These are phyloP conservation scores for Aphanoascus verrucosus DNA, from an alignment of 2,329 filamentous ascomycete species.

Conservation along the genomic window DNA sequence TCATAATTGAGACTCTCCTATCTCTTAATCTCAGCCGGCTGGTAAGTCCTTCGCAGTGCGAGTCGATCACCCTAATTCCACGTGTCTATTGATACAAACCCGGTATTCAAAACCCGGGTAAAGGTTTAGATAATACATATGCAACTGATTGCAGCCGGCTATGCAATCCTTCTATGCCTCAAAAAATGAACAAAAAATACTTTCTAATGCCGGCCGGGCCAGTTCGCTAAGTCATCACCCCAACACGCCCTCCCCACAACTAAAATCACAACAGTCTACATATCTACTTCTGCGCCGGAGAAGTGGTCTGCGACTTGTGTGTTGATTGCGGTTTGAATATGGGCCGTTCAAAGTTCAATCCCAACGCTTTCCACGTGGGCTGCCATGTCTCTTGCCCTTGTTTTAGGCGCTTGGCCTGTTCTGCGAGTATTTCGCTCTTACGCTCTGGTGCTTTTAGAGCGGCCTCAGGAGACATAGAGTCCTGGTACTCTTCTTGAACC, in stretches of 20 bases:
- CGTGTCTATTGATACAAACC: conserved; percentile 8
- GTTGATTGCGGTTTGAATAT: conserved; percentile 12
- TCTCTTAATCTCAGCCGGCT: background rate
- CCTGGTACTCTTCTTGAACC: conserved; percentile 34
- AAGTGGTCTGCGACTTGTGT: background rate
- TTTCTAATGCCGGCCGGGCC: background rate
- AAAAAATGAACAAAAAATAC: background rate
- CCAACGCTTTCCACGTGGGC: conserved; percentile 38
- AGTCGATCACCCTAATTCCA: background rate
- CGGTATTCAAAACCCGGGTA: background rate
- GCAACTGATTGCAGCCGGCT: background rate
- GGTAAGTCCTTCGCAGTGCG: no score
- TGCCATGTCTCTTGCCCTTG: conserved; percentile 53
- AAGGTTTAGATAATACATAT: background rate
- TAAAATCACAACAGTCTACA: background rate
- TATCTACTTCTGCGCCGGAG: background rate
- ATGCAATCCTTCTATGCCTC: background rate
- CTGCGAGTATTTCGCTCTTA: conserved; percentile 40
- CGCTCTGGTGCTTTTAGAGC: conserved; percentile 32
- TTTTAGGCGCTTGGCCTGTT: conserved; percentile 54
- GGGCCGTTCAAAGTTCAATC: conserved; percentile 29
- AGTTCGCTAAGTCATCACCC: no score
- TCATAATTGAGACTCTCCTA: background rate
- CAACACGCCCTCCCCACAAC: background rate
- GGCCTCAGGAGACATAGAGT: conserved; percentile 26